Evolutionary conservation across 179 eudicot species (phyloP).

Genomic region (Gypsophila paniculata): DNA sequence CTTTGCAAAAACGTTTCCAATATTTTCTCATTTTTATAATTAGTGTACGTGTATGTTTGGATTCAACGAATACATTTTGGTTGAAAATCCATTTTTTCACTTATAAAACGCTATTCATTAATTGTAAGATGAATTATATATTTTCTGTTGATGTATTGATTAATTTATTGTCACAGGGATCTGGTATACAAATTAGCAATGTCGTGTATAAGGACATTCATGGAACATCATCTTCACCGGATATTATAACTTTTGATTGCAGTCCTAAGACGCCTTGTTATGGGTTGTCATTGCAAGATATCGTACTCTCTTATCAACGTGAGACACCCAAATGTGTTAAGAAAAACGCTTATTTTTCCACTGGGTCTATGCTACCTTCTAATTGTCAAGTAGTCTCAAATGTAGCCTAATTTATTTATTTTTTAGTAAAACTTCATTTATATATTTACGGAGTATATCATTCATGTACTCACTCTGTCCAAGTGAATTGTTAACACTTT

Average conservation of each 20-base stretch:
- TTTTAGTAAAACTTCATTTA: too few relatives aligned
- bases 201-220: constrained; percentile 22
- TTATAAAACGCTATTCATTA: neutral
- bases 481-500: too few relatives aligned
- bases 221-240: constrained; percentile 26
- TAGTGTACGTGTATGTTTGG: neutral
- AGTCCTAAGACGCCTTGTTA: constrained; percentile 26
- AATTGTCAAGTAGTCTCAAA: too few relatives aligned
- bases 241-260: constrained; percentile 29
- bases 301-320: constrained; percentile 12
- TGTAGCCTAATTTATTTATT: too few relatives aligned
- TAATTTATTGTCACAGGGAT: constrained; percentile 18
- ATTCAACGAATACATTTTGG: neutral
- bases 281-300: constrained; percentile 25
- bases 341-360: too few relatives aligned
- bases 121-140: too few relatives aligned
- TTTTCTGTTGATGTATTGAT: too few relatives aligned
- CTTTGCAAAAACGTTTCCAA: neutral
- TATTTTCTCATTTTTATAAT: neutral
- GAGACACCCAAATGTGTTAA: constrained; percentile 5
- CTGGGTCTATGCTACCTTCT: too few relatives aligned
- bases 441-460: too few relatives aligned
- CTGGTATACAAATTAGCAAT: constrained; percentile 24
- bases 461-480: too few relatives aligned
- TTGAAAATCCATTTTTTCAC: neutral